Evolutionary conservation across 345 rosid species (phyloP).

Genomic region (Salix caprea): DNA sequence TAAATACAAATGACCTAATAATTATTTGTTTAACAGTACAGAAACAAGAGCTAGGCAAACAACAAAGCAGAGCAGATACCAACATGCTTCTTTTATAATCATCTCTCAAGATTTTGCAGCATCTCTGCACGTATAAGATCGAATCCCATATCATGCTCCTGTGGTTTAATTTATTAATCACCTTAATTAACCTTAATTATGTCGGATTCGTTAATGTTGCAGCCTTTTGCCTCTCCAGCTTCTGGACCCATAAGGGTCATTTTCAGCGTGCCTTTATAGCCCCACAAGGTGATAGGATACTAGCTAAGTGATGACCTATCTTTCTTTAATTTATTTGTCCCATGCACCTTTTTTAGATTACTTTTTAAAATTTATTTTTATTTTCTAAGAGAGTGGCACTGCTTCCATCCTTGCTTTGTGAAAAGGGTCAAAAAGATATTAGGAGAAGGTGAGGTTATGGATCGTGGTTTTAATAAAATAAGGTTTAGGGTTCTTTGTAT

Average conservation of each 20-base stretch:
- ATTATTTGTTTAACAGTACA: no score
- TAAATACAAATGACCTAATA: neutral
- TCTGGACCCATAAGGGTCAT: neutral
- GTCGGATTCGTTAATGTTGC: neutral
- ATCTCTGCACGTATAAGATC: neutral
- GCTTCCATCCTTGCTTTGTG: neutral
- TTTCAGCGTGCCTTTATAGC: slow-evolving; percentile 14
- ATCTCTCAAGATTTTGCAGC: neutral
- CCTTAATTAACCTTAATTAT: neutral
- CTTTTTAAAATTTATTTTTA: neutral
- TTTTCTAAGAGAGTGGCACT: neutral
- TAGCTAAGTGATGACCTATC: neutral
- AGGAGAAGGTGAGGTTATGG: neutral
- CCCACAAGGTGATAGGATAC: neutral
- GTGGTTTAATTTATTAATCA: no score
- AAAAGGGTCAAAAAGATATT: neutral
- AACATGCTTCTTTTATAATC: neutral
- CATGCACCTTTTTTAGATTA: neutral
- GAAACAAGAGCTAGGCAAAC: neutral
- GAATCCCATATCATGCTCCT: neutral
- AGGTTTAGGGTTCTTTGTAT: neutral
- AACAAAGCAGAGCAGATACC: neutral
- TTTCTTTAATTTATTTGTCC: neutral
- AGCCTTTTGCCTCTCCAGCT: neutral
- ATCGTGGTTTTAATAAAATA: no score